These are phyloP conservation scores for Fusarium sp. DNA, from an alignment of 2,329 filamentous ascomycete genomes.

Conservation along the genomic window DNA sequence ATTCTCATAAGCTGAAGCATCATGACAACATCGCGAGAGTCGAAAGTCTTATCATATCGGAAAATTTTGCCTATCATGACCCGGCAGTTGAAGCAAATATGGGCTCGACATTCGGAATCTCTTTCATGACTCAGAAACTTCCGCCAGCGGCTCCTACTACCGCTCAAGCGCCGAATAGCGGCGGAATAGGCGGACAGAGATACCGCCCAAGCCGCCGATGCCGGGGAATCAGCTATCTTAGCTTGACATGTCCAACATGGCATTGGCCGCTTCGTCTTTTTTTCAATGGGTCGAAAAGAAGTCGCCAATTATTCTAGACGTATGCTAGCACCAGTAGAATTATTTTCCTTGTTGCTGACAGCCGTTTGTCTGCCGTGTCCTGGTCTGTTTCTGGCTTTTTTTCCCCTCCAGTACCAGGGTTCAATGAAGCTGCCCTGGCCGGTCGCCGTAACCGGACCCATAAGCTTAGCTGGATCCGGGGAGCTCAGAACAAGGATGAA, in stretches of 20 bases:
- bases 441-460: conserved; percentile 30
- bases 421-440: not conserved
- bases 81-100: not conserved
- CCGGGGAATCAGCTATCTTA: conserved; percentile 22
- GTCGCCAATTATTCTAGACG: conserved; percentile 23
- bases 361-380: conserved; percentile 7
- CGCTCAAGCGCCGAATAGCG: conserved; percentile 14
- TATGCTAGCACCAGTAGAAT: conserved; percentile 26
- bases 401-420: not conserved
- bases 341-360: conserved; percentile 28
- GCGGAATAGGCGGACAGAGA: conserved; percentile 7
- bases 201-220: conserved; percentile 8
- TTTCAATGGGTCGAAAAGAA: conserved; percentile 24
- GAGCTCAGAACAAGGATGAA: conserved; percentile 27
- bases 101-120: conserved; percentile 8
- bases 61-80: not conserved
- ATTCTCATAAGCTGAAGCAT: not conserved
- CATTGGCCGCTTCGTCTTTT: conserved; percentile 16
- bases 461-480: conserved; percentile 33
- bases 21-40: not conserved
- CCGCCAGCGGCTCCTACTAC: conserved; percentile 29
- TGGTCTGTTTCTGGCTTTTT: not conserved
- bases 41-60: not conserved
- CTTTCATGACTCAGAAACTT: conserved; percentile 27
- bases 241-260: not conserved